Base-by-base conservation (phyloP, 345 rosid species). In the Gossypium anomalum region DNA sequence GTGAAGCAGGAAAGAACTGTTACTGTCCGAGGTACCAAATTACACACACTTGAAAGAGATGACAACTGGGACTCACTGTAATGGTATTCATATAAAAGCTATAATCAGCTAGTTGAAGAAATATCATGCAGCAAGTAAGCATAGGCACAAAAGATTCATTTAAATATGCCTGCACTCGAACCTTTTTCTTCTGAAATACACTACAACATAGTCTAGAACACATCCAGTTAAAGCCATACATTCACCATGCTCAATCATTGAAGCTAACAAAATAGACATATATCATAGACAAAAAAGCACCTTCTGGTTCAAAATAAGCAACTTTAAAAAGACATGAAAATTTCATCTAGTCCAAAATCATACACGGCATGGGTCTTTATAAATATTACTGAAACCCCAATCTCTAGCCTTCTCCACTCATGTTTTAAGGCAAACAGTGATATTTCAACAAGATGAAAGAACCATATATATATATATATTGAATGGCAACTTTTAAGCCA, bases 1-100 rank as follows among this genome's bases (percentile, higher is more conserved):
- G 34, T 9, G 9, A 2, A 14, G 23, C 47, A 47, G 69, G 52
- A 63, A 48, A 70, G 67, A 51, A 20, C 1, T 41, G 14, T 48
- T 47, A 53, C 70, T 23, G 38, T 75, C 79, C 65, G 57, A 45
- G 66, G 60, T 81, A 77, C 67, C 55, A 44, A 71, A 71, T 43
- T 45, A 44, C 22, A 45, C 25, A 47, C 73, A 1, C 12, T 77
- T 41, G 53, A 47, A 61, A 11, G 47, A 29, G 67, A 52, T 29
- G 52, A 58, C 65, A n/a, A 64, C 43, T 3, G 47, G 51, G 41
- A 14, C 59, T 49, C 25, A 20, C 27, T 64, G 48, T 17, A 23
- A 62, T 34, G 41, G 41, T 34, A 5, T 34, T 34, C 67, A 71
- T 8, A 66, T 47, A 56, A 64, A 44, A 45, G 13, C 79, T 44